Evolutionary conservation across 441 rosid genomes (phyloP).

Genomic region (Erodium texanum): DNA sequence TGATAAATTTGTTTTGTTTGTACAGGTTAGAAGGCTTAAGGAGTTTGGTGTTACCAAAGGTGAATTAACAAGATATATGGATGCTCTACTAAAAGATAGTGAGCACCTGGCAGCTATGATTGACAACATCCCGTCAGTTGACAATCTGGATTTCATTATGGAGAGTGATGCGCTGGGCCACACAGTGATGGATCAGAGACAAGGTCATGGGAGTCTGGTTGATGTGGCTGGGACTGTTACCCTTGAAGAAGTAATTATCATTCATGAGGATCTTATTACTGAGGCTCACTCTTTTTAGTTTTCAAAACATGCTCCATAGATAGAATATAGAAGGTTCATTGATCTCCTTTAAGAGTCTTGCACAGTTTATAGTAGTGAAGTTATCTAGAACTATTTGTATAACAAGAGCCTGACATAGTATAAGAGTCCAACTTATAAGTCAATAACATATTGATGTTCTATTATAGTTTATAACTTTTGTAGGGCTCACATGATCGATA

Average conservation of each 20-base stretch:
- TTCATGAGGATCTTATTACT: slow-evolving; percentile 10
- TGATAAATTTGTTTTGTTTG: slow-evolving; percentile 15
- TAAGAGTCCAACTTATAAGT: not conserved
- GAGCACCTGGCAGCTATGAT: slow-evolving; percentile 98
- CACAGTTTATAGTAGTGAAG: not conserved
- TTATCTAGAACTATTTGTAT: not conserved
- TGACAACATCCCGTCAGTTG: slow-evolving; percentile 97
- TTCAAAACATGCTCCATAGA: not conserved
- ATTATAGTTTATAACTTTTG: no score
- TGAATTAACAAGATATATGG: slow-evolving; percentile 95
- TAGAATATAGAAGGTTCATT: not conserved
- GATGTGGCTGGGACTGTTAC: slow-evolving; percentile 83
- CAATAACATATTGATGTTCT: not conserved
- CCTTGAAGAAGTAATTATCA: slow-evolving; percentile 69
- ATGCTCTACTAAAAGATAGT: slow-evolving; percentile 91
- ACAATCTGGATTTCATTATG: slow-evolving; percentile 96
- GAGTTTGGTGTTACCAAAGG: slow-evolving; percentile 99
- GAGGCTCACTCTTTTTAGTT: slow-evolving; percentile 10
- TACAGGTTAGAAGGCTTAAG: slow-evolving; percentile 92
- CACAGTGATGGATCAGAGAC: slow-evolving; percentile 93
- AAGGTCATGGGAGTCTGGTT: slow-evolving; percentile 90
- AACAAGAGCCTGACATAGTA: not conserved
- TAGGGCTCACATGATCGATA: not conserved
- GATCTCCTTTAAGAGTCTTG: not conserved
- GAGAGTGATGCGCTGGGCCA: slow-evolving; percentile 96